Evolutionary conservation across 352 stramenopile genomes (phyloP).

Genomic region (Phytophthora hibernalis): DNA sequence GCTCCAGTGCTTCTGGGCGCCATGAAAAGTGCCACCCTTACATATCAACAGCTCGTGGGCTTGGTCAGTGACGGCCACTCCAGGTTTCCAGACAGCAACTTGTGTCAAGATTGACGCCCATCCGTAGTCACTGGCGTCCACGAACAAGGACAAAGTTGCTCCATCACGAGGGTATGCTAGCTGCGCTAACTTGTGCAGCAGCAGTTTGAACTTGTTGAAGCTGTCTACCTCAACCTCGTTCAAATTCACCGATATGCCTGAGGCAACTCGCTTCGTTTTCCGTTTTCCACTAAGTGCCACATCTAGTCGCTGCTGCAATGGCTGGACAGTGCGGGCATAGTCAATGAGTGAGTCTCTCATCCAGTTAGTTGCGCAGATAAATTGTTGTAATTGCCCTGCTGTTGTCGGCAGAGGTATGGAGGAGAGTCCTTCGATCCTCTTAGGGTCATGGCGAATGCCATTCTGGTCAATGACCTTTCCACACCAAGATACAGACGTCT

Average conservation of each 20-base stretch:
- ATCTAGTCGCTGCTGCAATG: neutral
- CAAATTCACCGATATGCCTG: too few relatives aligned
- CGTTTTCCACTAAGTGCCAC: neutral
- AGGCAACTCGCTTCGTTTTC: slow-evolving; percentile 7
- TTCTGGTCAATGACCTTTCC: too few relatives aligned
- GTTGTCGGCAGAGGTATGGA: neutral
- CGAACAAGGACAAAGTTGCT: neutral
- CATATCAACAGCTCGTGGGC: neutral
- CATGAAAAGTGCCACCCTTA: neutral
- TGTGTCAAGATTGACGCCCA: too few relatives aligned
- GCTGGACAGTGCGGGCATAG: too few relatives aligned
- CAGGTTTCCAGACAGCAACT: neutral
- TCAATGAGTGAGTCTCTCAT: too few relatives aligned
- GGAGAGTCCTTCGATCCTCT: neutral
- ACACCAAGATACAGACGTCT: too few relatives aligned
- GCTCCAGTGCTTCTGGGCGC: neutral
- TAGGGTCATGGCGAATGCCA: slow-evolving; percentile 2
- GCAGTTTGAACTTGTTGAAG: neutral
- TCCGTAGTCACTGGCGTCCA: too few relatives aligned
- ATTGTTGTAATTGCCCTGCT: slow-evolving; percentile 4
- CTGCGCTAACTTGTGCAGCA: neutral
- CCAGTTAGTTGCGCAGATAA: slow-evolving; percentile 9
- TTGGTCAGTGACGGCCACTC: neutral
- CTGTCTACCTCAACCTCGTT: neutral
- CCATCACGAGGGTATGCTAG: neutral